Base-by-base conservation (phyloP, 192 early-diverging fungal genomes). In the Gigaspora rosea region DNA sequence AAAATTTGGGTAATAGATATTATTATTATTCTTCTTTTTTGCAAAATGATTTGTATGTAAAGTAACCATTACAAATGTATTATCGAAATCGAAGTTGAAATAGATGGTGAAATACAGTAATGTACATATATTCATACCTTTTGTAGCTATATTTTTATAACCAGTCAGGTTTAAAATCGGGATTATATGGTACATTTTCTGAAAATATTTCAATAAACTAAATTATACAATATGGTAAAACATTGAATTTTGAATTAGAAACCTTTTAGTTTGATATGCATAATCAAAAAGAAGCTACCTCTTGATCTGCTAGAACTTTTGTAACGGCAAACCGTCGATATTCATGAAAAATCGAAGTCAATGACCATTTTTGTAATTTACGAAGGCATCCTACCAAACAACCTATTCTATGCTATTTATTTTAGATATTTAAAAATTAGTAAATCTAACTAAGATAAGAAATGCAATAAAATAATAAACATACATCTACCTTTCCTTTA, bases 341-440 rank as follows among this genome's bases (percentile, higher is more conserved):
- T 84, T 99, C 97, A 85, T 96, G 96, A 88, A 98, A 99, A 16
- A 97, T 97, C 7, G 93, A 92, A 0, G 97, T 95, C 90, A 97
- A 91, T 20, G 95, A 95, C 97, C 97, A 99, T 61, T 90, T 90
- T 73, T 98, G 96, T 61, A 97, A 86, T 81, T 97, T 98, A 32
- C 97, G 83, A 16, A 99, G 85, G 75, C 95, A 97, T 4, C 96
- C 96, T 20, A 99, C 90, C 32, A 99, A 67, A 78, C 96, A 99
- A 8, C 96, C 97, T 22, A 97, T 92, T 13, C 97, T 90, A 77
- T 96, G 92, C 92, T 94, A 79, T 51, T 41, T 50, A 20, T 9
- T 41, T n/a, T 20, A 67, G 2, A 49, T 8, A 67, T 20, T 33
- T 47, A 49, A 33, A n/a, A 33, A 15, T 63, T 63, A 15, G 22